Base-by-base conservation (phyloP, 2,329 filamentous ascomycete genomes). In the Laburnicola sp. region DNA sequence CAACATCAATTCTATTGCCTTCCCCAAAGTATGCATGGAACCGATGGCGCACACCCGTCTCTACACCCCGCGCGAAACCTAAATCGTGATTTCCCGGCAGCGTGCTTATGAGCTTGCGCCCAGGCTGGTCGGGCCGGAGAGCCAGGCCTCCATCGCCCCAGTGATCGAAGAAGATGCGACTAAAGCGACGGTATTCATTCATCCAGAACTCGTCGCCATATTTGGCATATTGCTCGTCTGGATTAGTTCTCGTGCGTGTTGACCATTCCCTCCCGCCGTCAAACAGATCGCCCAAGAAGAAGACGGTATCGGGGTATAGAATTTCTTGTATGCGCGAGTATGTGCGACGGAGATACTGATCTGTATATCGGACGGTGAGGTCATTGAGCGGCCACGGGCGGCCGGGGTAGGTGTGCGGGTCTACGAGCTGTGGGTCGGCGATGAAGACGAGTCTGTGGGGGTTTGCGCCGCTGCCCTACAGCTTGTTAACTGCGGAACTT, bases 191-290 rank as follows among this genome's bases (percentile, higher is more conserved):
- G 64, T 96, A 97, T 71, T 99, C 94, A 38, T 83, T 78, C 65
- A 93, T 75, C 94, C 94, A 99, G 66, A 88, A 97, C 21, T 82
- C 78, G 58, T 94, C 83, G 32, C 86, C 89, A 66, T 96, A 97
- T 55, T 84, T 83, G 59, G 82, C 85, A 64, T 86, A 88, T 78
- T 86, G 90, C 56, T 81, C 78, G 63, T 88, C 84, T 0, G 89
- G 79, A 45, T 78, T 82, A 11, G 52, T 63, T 5, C 64, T 68
- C 5, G 69, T 69, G 37, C 63, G 76, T 9, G 92, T 93, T 60
- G 86, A 88, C 94, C 94, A 99, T 77, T 99, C 94, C 60, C 94
- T 83, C 6, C 94, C 94, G 3, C 94, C 94, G 68, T 99, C 94
- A 65, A 99, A 97, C 0, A 99, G 77, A 68, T 99, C 94, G 6